phyloP scores from a whole-genome alignment of 345 rosid species.

The Brassica rapa region DNA sequence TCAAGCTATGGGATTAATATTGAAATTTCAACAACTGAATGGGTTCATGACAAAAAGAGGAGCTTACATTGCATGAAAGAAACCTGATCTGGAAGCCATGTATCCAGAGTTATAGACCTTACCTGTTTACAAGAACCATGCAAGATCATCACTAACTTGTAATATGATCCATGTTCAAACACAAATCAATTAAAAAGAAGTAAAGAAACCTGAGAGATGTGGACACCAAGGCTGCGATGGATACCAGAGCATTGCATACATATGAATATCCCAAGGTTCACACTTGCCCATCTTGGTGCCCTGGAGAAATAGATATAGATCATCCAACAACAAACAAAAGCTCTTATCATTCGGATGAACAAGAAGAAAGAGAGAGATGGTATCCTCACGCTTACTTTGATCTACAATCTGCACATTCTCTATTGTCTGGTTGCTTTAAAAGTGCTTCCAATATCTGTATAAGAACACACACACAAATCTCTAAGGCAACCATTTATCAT shows the following conservation, averaged over 20 bases:
- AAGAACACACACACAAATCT: neutral
- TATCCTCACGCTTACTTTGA: conserved; percentile 59
- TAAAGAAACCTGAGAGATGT: conserved; percentile 77
- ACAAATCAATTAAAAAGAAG: neutral
- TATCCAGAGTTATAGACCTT: conserved; percentile 89
- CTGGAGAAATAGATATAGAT: conserved; percentile 43
- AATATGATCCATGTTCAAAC: neutral
- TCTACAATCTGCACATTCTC: conserved; percentile 98
- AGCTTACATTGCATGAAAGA: conserved; percentile 77
- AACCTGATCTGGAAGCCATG: conserved; percentile 98
- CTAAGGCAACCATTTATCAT: neutral
- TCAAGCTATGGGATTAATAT: neutral
- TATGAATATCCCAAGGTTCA: conserved; percentile 93
- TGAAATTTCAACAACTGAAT: neutral
- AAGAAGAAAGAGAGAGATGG: neutral
- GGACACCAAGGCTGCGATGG: conserved; percentile 94
- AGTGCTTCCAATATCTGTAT: conserved; percentile 80
- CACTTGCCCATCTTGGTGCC: conserved; percentile 97
- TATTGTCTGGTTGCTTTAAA: conserved; percentile 75
- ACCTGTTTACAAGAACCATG: conserved; percentile 50
- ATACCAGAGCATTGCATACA: conserved; percentile 98
- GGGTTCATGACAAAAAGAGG: neutral
- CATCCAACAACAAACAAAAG: conserved; percentile 17
- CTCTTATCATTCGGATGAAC: conserved; percentile 1
- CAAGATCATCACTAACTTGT: neutral